phyloP scores from a whole-genome alignment of 2,329 filamentous ascomycete species.

The Cladosporium sp. region DNA sequence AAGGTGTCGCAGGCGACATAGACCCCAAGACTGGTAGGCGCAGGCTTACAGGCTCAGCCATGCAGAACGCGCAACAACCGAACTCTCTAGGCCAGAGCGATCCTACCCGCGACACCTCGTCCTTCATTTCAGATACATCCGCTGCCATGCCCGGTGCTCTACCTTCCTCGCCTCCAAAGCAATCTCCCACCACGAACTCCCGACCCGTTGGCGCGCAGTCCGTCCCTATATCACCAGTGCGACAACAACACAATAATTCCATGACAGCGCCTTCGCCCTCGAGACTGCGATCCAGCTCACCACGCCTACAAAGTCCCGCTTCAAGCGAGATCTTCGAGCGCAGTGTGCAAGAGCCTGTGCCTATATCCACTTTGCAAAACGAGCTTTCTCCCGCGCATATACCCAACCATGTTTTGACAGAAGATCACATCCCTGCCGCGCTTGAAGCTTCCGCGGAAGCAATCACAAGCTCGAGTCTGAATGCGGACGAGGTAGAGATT shows the following conservation, averaged over 20 bases:
- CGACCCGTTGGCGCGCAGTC: conserved; percentile 21
- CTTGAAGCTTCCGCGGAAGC: conserved; percentile 88
- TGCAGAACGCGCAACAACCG: conserved; percentile 23
- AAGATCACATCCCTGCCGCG: conserved; percentile 89
- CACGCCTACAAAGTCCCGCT: conserved; percentile 75
- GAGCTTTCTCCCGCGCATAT: conserved; percentile 70
- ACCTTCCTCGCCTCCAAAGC: conserved; percentile 8
- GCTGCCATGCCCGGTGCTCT: conserved; percentile 14
- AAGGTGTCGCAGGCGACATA: conserved; percentile 7
- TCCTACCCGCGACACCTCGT: conserved; percentile 10
- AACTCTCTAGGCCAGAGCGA: not conserved
- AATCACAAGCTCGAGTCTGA: conserved; percentile 81
- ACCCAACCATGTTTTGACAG: conserved; percentile 87
- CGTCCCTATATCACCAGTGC: conserved; percentile 29
- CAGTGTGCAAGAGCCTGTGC: conserved; percentile 73
- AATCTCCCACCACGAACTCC: not conserved
- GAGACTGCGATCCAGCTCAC: conserved; percentile 67
- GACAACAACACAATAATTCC: conserved; percentile 26
- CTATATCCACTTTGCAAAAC: conserved; percentile 55
- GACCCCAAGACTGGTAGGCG: conserved; percentile 27
- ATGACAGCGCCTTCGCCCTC: conserved; percentile 31
- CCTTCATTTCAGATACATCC: conserved; percentile 19
- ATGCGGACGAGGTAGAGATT: conserved; percentile 90
- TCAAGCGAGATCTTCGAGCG: conserved; percentile 84
- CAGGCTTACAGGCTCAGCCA: conserved; percentile 25